Evolutionary conservation across 192 early-diverging fungal species (phyloP), one percentile per base, ranked within the genome.

Genomic region (Entophlyctis helioformis): DNA sequence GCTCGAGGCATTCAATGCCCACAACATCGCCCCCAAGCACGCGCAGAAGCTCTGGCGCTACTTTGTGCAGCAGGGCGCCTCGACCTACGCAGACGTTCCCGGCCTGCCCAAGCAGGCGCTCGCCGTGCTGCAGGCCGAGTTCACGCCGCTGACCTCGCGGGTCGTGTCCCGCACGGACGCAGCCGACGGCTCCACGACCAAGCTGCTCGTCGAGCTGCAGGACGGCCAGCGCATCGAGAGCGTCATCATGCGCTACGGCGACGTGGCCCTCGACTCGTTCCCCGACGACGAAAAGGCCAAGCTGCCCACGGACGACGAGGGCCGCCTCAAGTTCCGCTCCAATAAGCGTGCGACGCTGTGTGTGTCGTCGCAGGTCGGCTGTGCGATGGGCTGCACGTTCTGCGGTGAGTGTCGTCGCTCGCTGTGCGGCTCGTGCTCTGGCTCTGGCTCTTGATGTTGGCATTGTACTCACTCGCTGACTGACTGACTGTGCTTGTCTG

Each of bases 241-340:
- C 22, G 74, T 76, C 3, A 69, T 73, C 44, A 76, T 76, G 71
- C 57, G 67, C 22, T 76, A 76, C 53, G 74, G 71, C 15, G 51
- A 60, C 15, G 64, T 67, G 3, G 64, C 58, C 20, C 39, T 71
- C 31, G 42, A 54, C 42, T 39, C 26, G 11, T 75, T 60, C 38
- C 72, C 67, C 13, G 56, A 62, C 25, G 63, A 63, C 20, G 60
- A 71, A 45, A 57, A 54, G 51, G 46, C 44, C n/a, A 53, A 56
- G 24, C 31, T 15, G 37, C 29, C 33, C 19, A 27, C 11, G 16
- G 8, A 39, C 20, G 31, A 49, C n/a, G 44, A 26, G 18, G 49
- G 49, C 21, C 6, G 29, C 15, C 20, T 51, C 9, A 32, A 33
- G 28, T 73, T 69, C 60, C 59, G 44, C 26, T 56, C 51, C n/a